Base-by-base conservation (phyloP, 495 filamentous ascomycete genomes). In the Hyaloscypha finlandica region DNA sequence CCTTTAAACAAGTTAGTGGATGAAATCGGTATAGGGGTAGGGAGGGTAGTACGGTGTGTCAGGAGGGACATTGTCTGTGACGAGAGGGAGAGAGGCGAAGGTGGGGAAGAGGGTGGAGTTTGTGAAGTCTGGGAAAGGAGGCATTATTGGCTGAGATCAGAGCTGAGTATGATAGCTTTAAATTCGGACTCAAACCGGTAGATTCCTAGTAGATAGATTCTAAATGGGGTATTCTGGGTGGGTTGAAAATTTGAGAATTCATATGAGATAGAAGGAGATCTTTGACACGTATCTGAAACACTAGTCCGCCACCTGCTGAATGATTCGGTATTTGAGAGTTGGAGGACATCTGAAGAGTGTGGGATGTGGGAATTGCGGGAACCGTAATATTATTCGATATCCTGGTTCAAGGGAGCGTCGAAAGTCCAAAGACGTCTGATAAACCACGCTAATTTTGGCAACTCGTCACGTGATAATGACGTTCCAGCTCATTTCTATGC, bases 21-120 rank as follows among this genome's bases (percentile, higher is more conserved):
- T 20, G 8, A 32, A 12, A n/a, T n/a, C n/a, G n/a, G n/a, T n/a
- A n/a, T n/a, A n/a, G 25, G 19, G 52, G 3, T 1, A 48, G 9
- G 14, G 42, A 14, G 42, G 42, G 31, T 12, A 29, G 5, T 22
- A 56, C 16, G 39, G 14, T 59, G 33, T n/a, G 35, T 29, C 16
- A 22, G 42, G 42, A 48, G 42, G 42, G 8, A 48, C 42, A 48
- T 48, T 6, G 32, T 35, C n/a, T 39, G 59, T 45, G 6, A 31
- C 14, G 45, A 66, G 35, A n/a, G 69, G 69, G 11, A 22, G 53
- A 16, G 35, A 25, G 16, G 62, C 20, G 59, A 71, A 71, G 3
- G 64, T 9, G n/a, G 66, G 69, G 66, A 71, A 71, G 52, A 53
- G 57, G 31, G 63, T 37, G 22, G 52, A 16, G 69, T 68, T 52